Base-by-base conservation (phyloP, 1,284 basidiomycete species). In the Moniliophthora roreri region DNA sequence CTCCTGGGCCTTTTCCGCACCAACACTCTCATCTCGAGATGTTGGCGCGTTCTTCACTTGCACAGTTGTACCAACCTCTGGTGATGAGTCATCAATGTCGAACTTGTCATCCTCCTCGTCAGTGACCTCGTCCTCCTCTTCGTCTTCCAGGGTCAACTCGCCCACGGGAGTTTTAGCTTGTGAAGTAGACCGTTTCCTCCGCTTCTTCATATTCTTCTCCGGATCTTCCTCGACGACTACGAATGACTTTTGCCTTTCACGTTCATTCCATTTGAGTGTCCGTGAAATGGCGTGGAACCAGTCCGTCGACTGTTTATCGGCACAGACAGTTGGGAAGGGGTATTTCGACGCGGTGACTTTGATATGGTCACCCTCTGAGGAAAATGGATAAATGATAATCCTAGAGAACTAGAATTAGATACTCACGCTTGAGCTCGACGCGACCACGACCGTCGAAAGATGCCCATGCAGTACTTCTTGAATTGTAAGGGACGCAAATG, bases 401-500 rank as follows among this genome's bases (percentile, higher is more conserved):
- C 48, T 23, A 13, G 2, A 41, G 36, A 42, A n/a, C 20, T 11
- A 54, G 56, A 28, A 20, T 21, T 11, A 20, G 8, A 23, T n/a
- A 79, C 91, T 67, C 64, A 94, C 94, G 95, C 72, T 91, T 91
- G 16, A 98, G 76, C 72, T 99, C 97, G 13, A 99, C 91, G 23
- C 97, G 84, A 1, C 97, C 97, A 48, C 97, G 85, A 13, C 97
- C 97, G 66, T 99, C 97, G 66, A 99, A 99, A 36, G 93, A 95
- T 9, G 94, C 97, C 97, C 97, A 99, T 3, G 97, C 97, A 0
- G 96, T 99, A 66, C 93, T 95, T 38, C 97, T 79, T 21, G 96
- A 98, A 70, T 98, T 98, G 77, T 95, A 99, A 0, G 97, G 97
- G 15, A 99, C 97, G 61, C 95, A 98, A 38, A 99, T 94, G 13